Conservation (phyloP, 2,329 filamentous ascomycete genomes). For the Cladosporium sp. region DNA sequence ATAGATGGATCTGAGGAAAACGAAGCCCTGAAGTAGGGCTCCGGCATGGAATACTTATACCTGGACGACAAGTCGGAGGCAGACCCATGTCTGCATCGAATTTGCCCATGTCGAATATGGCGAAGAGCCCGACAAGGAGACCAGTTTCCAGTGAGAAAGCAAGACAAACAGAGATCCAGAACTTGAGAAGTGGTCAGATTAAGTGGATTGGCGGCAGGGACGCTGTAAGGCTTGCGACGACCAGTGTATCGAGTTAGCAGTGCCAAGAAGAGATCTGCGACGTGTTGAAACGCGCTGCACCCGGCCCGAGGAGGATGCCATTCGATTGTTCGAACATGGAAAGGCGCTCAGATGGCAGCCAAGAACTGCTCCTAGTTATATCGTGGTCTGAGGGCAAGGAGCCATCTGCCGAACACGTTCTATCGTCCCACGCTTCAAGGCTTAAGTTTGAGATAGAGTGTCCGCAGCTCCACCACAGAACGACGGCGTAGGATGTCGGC, state of each 20-base stretch:
- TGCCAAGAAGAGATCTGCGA: slow-evolving; percentile 5
- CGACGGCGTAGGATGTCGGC: background rate
- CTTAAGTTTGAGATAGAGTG: slow-evolving; percentile 8
- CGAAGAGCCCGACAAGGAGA: too few relatives aligned
- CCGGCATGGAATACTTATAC: slow-evolving; percentile 6
- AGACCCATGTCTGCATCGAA: background rate
- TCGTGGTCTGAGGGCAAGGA: too few relatives aligned
- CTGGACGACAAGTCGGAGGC: background rate
- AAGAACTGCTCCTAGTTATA: too few relatives aligned
- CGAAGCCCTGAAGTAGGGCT: slow-evolving; percentile 10
- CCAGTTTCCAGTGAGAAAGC: too few relatives aligned
- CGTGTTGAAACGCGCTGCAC: slow-evolving; percentile 4
- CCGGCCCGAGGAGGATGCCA: too few relatives aligned
- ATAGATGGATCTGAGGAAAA: background rate
- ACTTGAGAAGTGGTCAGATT: too few relatives aligned
- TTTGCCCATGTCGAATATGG: too few relatives aligned
- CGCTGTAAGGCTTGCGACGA: slow-evolving; percentile 1
- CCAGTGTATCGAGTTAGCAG: slow-evolving; percentile 3
- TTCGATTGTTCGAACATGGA: too few relatives aligned
- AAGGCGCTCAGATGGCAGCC: too few relatives aligned
- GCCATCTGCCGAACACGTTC: background rate
- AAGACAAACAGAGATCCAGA: too few relatives aligned
- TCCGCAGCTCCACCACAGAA: background rate
- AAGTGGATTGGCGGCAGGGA: background rate
- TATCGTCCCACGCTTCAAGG: background rate